Evolutionary conservation across 768 basidiomycete genomes (phyloP), one percentile per base, ranked within the genome.

Genomic region (Suillus fuscotomentosus): DNA sequence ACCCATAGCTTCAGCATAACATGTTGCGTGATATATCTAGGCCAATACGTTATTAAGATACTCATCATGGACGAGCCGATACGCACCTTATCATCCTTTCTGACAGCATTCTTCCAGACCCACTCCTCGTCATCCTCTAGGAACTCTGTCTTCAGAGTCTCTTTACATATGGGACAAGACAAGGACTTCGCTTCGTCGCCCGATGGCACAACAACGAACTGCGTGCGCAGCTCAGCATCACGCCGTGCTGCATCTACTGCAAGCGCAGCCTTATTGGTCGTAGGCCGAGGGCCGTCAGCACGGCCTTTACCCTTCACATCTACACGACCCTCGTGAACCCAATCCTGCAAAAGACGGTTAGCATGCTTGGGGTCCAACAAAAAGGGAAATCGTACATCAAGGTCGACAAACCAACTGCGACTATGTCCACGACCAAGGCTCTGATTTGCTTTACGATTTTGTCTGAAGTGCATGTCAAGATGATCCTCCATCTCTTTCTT

Each of bases 141-240:
- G 74, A 92, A 99, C 80, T 97, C 97, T 68, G 89, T 87, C 81
- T 94, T 92, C 76, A 98, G 83, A 63, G 76, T 77, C 77, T 99
- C 97, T 81, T 97, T 97, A 86, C 97, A 99, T 69, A 99, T 92
- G 31, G 95, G 95, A 82, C 97, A 99, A 67, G 90, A 87, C 70
- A 94, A 78, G 31, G 85, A 80, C 71, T 89, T 90, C 62, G 93
- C 91, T 73, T 95, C 94, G 78, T 92, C 90, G 68, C 91, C 92
- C 45, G 89, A 83, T n/a, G 95, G 95, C 45, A 97, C 92, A 70
- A 93, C 87, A 69, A 99, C 91, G 82, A 84, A 92, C 69, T 86
- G 87, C 43, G 87, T 84, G 72, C 86, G 86, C 69, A 92, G 82
- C 73, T 90, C 90, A 73, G 84, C 88, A 76, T 87, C 92, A 78